A percentile compares a stretch with the other conserved stretches of the same genome.
These are phyloP conservation scores for Camellia sinensis DNA, from an alignment of 148 eudicot genomes.

Conservation along the genomic window DNA sequence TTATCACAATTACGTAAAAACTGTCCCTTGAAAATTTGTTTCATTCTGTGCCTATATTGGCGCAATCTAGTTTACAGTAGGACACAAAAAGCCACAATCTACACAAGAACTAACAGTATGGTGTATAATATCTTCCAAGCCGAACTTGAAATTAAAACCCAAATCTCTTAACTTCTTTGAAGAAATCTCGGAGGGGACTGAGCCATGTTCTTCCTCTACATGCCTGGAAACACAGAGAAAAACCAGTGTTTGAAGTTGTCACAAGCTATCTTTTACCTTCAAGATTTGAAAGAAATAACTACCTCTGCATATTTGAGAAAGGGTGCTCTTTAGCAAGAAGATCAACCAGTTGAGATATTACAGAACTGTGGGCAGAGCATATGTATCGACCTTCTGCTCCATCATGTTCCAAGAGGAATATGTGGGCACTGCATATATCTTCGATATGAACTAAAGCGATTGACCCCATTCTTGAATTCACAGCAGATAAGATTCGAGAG, in stretches of 20 bases:
- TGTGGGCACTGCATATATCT: slow-evolving; percentile 55
- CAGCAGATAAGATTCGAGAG: slow-evolving; percentile 47
- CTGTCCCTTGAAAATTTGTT: neutral
- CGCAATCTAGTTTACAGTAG: slow-evolving; percentile 2
- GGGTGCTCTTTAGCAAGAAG: slow-evolving; percentile 36
- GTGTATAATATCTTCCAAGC: slow-evolving; percentile 37
- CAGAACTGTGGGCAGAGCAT: slow-evolving; percentile 38
- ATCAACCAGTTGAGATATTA: slow-evolving; percentile 30
- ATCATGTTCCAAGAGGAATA: slow-evolving; percentile 61
- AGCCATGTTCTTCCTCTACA: slow-evolving; percentile 22
- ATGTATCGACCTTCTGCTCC: slow-evolving; percentile 48
- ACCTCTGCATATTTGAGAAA: slow-evolving; percentile 35
- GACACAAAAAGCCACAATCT: slow-evolving; percentile 43
- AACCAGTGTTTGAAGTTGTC: neutral
- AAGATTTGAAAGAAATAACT: neutral
- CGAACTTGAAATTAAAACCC: slow-evolving; percentile 55
- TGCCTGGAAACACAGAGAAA: slow-evolving; percentile 26
- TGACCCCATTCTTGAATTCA: slow-evolving; percentile 57
- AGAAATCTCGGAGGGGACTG: slow-evolving; percentile 48
- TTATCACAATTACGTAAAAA: neutral
- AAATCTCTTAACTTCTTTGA: slow-evolving; percentile 67
- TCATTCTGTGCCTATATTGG: neutral
- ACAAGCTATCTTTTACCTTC: neutral
- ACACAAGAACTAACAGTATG: slow-evolving; percentile 37
- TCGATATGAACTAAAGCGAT: slow-evolving; percentile 43